These are phyloP conservation scores for Neopestalotiopsis sp. DNA, from an alignment of 2,329 filamentous ascomycete genomes.

Conservation along the genomic window DNA sequence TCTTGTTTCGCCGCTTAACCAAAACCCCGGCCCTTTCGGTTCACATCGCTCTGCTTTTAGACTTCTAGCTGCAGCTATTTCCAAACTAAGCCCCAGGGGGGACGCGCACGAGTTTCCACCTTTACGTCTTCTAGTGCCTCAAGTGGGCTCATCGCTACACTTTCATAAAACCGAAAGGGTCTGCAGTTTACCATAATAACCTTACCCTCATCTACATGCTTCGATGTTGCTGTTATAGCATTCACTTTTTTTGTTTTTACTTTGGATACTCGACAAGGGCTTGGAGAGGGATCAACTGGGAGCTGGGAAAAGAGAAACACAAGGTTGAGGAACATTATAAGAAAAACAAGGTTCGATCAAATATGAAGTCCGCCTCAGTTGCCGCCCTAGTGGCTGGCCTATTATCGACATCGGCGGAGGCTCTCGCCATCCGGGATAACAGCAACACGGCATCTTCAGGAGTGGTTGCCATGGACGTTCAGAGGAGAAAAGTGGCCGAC, in stretches of 20 bases:
- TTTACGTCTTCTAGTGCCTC: slow-evolving; percentile 13
- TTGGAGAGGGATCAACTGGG: slow-evolving; percentile 10
- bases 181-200: slow-evolving; percentile 8
- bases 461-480: slow-evolving; percentile 52
- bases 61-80: slow-evolving; percentile 21
- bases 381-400: slow-evolving; percentile 34
- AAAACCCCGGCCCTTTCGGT: slow-evolving; percentile 1
- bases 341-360: slow-evolving; percentile 5
- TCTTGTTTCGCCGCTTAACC: slow-evolving; percentile 15
- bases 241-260: slow-evolving; percentile 7
- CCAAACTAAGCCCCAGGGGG: slow-evolving; percentile 25
- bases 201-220: neutral
- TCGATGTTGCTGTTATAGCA: slow-evolving; percentile 30
- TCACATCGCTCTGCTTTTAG: slow-evolving; percentile 12
- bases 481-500: slow-evolving; percentile 45
- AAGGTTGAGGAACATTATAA: slow-evolving; percentile 2
- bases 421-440: slow-evolving; percentile 30
- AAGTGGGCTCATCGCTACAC: neutral
- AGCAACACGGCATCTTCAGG: slow-evolving; percentile 37
- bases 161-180: slow-evolving; percentile 25
- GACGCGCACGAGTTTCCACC: slow-evolving; percentile 31
- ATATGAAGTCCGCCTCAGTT: slow-evolving; percentile 29
- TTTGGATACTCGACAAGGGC: slow-evolving; percentile 23
- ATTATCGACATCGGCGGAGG: slow-evolving; percentile 30
- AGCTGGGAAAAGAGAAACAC: neutral